Base-by-base conservation (phyloP, 306 rosid genomes). In the Spatholobus suberectus region DNA sequence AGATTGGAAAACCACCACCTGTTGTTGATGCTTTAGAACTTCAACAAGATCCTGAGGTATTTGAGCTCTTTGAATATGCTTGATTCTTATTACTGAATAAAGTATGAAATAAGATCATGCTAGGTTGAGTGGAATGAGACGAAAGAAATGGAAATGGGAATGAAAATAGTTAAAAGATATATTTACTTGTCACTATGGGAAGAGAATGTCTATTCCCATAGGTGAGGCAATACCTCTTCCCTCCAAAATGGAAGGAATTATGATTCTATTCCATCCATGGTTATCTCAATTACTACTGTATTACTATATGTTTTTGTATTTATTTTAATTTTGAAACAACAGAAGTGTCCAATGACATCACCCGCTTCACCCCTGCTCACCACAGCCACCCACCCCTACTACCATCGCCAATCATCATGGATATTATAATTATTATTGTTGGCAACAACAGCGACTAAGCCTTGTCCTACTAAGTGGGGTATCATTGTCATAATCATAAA, bases 11-110 rank as follows among this genome's bases (percentile, higher is more conserved):
- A 77, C 90, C 92, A 43, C 94, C 97, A 13, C 88, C 90, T 11
- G 80, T 94, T 66, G 73, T 94, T 87, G 98, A 92, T 79, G 90
- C 94, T 74, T 87, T 85, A 70, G 97, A 94, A 75, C 97, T 92
- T 85, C 88, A 82, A 70, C 37, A 76, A 68, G 89, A 90, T 82
- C 94, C 98, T 1, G 97, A 92, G 97, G 98, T 92, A 41, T 75
- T 79, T 29, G 47, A 75, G 77, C 71, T 77, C 12, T 49, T 37
- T 71, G 52, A 59, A 26, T 43, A 40, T 81, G 44, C 73, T 75
- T 67, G 34, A 70, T 85, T 83, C 18, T 37, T 62, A 55, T 73
- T 24, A 52, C 27, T 59, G 24, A 70, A 70, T 77, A n/a, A 61
- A 70, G 67, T 54, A 26, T 81, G 83, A 26, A 75, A 77, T 17